Evolutionary conservation across 345 rosid genomes (phyloP), one percentile per base, ranked within the genome.

Genomic region (Sonneratia caseolaris): DNA sequence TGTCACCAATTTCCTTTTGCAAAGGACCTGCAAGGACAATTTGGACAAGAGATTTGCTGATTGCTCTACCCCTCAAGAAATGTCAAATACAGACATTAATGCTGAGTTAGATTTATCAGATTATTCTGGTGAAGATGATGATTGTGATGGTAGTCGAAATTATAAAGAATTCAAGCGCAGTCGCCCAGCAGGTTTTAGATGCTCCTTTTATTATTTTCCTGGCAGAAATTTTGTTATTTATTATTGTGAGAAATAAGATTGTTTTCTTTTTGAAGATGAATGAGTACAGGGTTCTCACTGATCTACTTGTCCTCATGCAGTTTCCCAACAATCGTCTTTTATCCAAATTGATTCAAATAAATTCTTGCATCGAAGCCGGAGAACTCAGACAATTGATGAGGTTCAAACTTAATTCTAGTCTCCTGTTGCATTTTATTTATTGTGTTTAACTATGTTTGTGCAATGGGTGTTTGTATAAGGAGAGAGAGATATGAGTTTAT

Each of bases 371-470:
- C 92, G 99, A 66, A 80, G 81, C 70, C 91, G 94, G 71, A 92
- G 86, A 85, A 81, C 85, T 72, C 99, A 90, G 81, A 86, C 93
- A 73, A 95, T 95, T 37, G 99, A 95, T 72, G 99, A 95, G 98
- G 99, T 95, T 56, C 16, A 77, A 53, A 70, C 71, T 62, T 70
- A 47, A 65, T 64, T 49, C 42, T 75, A 36, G 64, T 64, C 66
- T 37, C 36, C 24, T 73, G n/a, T 13, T 67, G 49, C 42, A 37
- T 69, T 15, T 67, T 37, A 62, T 38, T 37, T 38, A 24, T 40
- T 27, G 38, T 45, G 36, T 27, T 47, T 12, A 72, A 19, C 10
- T 37, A 49, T 49, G 16, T 27, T 40, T 66, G 37, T 53, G 22
- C 24, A 21, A 53, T 16, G 24, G 22, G 4, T 53, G 14, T 53